Conservation (phyloP, 352 stramenopile genomes). For the Globisporangium spinosum region DNA sequence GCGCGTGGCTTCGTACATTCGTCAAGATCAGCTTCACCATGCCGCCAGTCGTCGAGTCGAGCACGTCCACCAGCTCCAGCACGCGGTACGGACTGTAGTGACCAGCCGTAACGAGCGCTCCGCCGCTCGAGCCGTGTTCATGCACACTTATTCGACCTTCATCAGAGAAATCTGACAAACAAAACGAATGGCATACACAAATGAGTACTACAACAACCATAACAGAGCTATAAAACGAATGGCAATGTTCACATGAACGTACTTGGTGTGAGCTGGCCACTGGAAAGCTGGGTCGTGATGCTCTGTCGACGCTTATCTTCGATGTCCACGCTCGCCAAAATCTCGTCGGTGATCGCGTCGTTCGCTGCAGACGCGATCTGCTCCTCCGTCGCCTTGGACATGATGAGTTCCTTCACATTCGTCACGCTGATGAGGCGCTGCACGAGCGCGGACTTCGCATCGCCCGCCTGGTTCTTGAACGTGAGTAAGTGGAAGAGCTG, state of each 20-base stretch:
- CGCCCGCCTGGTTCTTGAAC: conserved; percentile 51
- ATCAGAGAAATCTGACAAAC: conserved; percentile 9
- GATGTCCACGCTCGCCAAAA: conserved; percentile 55
- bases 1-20: conserved; percentile 54
- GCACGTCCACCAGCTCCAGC: conserved; percentile 68
- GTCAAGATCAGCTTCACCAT: conserved; percentile 73
- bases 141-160: background rate
- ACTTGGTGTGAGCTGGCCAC: conserved; percentile 10
- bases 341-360: conserved; percentile 72
- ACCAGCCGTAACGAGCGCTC: conserved; percentile 9
- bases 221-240: background rate
- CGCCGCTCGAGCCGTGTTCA: background rate
- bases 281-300: conserved; percentile 17
- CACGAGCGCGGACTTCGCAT: conserved; percentile 53
- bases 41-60: conserved; percentile 70
- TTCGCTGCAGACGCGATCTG: conserved; percentile 67
- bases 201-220: background rate
- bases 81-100: conserved; percentile 58
- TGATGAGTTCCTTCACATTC: conserved; percentile 56
- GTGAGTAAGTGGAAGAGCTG: conserved; percentile 61
- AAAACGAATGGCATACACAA: background rate
- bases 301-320: conserved; percentile 46
- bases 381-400: conserved; percentile 62
- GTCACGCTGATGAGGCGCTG: conserved; percentile 48
- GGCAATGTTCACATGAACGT: background rate